Conservation (phyloP, 208 protist species). For the Plasmodiophora brassicae region DNA sequence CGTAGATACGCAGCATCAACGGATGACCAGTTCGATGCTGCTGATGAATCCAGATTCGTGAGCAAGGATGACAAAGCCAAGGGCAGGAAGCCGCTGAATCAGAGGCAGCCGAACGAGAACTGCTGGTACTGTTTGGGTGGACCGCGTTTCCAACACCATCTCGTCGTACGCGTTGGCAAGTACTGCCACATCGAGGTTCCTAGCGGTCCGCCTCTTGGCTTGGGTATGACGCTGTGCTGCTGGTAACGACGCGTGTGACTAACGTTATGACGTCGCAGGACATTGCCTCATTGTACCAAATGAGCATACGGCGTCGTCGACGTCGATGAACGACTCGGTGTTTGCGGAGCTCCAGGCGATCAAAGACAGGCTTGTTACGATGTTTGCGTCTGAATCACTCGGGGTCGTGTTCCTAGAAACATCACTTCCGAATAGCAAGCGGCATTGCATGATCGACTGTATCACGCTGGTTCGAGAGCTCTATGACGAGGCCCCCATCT, state of each 20-base stretch:
- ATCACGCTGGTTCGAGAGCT: conserved; percentile 17
- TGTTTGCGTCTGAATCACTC: background rate
- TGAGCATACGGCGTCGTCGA: background rate
- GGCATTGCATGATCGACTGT: conserved; percentile 38
- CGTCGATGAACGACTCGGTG: background rate
- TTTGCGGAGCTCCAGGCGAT: background rate
- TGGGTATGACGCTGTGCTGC: too few relatives aligned
- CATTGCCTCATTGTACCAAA: conserved; percentile 1
- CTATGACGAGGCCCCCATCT: conserved; percentile 31
- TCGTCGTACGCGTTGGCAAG: background rate
- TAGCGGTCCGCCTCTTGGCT: background rate
- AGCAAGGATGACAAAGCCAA: background rate
- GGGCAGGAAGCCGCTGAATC: background rate
- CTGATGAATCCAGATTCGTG: background rate
- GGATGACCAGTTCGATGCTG: conserved; percentile 11
- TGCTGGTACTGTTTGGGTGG: background rate
- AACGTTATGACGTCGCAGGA: too few relatives aligned
- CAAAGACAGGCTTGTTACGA: background rate
- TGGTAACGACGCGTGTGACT: too few relatives aligned
- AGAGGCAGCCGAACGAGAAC: background rate
- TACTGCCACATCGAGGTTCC: conserved; percentile 4
- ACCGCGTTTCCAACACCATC: background rate
- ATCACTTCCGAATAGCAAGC: background rate
- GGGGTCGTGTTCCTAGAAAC: background rate
- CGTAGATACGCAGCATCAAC: background rate